These are phyloP conservation scores for Luzula sylvatica DNA, from an alignment of 176 grass and related monocot species.

Conservation along the genomic window DNA sequence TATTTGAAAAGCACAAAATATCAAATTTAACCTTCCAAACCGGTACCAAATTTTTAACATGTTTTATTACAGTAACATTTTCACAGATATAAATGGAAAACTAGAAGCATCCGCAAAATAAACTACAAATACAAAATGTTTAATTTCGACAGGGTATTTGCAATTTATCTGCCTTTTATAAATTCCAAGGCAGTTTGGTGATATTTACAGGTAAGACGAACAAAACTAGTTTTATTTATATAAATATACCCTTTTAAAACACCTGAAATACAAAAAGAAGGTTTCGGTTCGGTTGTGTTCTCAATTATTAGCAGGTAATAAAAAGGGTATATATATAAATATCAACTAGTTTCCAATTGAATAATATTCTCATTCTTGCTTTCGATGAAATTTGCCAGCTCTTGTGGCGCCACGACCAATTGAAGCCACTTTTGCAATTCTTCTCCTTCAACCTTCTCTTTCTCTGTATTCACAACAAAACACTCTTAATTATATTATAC, in stretches of 20 bases:
- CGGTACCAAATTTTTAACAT: not conserved
- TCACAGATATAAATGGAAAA: slow-evolving; percentile 10
- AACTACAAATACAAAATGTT: slow-evolving; percentile 7
- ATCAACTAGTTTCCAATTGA: slow-evolving; percentile 52
- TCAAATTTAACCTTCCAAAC: not conserved
- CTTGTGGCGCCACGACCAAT: slow-evolving; percentile 73
- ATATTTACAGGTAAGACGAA: slow-evolving; percentile 9
- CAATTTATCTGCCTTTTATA: slow-evolving; percentile 9
- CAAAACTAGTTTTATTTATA: not conserved
- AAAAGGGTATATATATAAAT: not conserved
- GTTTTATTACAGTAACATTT: not conserved
- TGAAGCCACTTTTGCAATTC: slow-evolving; percentile 95
- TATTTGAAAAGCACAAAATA: slow-evolving; percentile 11
- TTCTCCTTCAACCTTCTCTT: slow-evolving; percentile 96
- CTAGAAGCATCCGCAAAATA: not conserved
- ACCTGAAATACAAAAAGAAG: slow-evolving; percentile 12
- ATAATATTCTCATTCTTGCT: slow-evolving; percentile 49
- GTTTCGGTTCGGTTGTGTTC: too few relatives aligned
- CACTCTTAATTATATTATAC: too few relatives aligned
- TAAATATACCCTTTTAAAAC: slow-evolving; percentile 14
- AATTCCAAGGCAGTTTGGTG: slow-evolving; percentile 17
- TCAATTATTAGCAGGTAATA: slow-evolving; percentile 10
- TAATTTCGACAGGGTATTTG: not conserved
- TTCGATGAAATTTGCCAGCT: slow-evolving; percentile 60
- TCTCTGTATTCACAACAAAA: slow-evolving; percentile 41